Conservation (phyloP, 2,329 filamentous ascomycete species). For the Aspergillus candidus region DNA sequence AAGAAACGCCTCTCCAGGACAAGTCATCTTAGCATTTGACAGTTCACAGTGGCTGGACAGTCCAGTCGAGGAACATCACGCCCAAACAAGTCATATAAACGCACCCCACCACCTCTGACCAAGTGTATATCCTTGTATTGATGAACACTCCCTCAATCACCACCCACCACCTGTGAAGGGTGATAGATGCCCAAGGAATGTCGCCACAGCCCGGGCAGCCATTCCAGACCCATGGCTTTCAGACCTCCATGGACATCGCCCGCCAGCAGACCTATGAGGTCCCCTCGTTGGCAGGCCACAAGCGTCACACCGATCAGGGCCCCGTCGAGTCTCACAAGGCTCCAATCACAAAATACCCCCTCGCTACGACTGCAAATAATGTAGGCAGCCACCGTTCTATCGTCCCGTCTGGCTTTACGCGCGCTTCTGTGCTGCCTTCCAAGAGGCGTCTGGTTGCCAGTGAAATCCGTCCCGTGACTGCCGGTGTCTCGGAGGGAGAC, state of each 20-base stretch:
- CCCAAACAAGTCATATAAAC: too few species aligned
- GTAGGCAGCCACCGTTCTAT: conserved; percentile 8
- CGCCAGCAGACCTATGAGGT: conserved; percentile 37
- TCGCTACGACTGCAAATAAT: not conserved
- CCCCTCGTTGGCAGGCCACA: conserved; percentile 44
- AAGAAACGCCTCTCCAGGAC: too few species aligned
- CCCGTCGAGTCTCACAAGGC: conserved; percentile 15
- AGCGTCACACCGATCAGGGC: conserved; percentile 34
- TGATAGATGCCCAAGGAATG: conserved; percentile 17
- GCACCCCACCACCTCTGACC: too few species aligned
- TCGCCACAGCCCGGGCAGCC: conserved; percentile 18
- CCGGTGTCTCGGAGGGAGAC: conserved; percentile 8
- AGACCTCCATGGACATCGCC: conserved; percentile 41
- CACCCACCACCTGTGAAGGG: not conserved
- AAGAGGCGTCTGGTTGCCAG: conserved; percentile 37
- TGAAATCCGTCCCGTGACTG: conserved; percentile 25
- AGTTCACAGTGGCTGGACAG: too few species aligned
- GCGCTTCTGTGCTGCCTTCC: conserved; percentile 20
- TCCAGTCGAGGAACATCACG: too few species aligned
- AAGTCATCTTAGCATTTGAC: too few species aligned
- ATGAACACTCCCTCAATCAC: not conserved
- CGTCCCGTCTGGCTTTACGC: conserved; percentile 21
- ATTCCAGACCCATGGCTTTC: conserved; percentile 48
- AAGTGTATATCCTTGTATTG: too few species aligned
- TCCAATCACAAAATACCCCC: conserved; percentile 3